Base-by-base conservation (phyloP, 2,329 filamentous ascomycete genomes). In the Fusarium longipes region DNA sequence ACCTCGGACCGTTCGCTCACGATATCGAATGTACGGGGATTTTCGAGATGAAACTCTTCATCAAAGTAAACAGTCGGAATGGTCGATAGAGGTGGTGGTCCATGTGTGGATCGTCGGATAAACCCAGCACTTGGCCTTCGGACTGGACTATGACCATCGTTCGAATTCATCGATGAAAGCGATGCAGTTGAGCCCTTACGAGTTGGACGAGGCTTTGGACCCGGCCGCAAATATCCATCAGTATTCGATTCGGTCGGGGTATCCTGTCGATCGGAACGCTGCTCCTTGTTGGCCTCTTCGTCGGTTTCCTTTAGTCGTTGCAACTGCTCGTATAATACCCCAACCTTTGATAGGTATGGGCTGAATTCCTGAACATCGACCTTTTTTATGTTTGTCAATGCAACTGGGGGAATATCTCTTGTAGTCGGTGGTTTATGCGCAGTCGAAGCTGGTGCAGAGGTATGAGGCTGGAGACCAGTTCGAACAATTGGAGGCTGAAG, bases 1-100 rank as follows among this genome's bases (percentile, higher is more conserved):
- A 99, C 93, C 77, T 98, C 95, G 12, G 96, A 97, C 61, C 93
- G 87, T 78, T 99, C 96, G 75, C 94, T 98, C 15, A 99, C 94
- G 25, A 98, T 89, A 76, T 99, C 96, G 76, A 99, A 99, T 0
- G 92, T 98, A 49, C 96, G 88, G 0, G 96, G 96, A 66, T 99
- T 98, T 75, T 99, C 96, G 9, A 99, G 86, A 73, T 93, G 95
- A 71, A 99, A 99, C 71, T 93, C 90, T 32, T 97, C 92, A 53
- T 98, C 96, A 71, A 97, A 97, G 76, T 98, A 99, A 12, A 99
- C 92, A 47, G 83, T 87, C 0, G 96, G 96, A 40, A 99, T 97
- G 0, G 94, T 98, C 6, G 93, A 96, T 27, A 99, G 77, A 1
- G 94, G 96, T 2, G 96, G 93, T 2, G 92, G 89, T 1, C 91